A percentile compares a stretch with the other conserved stretches of the same genome.
Evolutionary conservation across 441 rosid species (phyloP).

Genomic region (Theobroma grandiflorum): DNA sequence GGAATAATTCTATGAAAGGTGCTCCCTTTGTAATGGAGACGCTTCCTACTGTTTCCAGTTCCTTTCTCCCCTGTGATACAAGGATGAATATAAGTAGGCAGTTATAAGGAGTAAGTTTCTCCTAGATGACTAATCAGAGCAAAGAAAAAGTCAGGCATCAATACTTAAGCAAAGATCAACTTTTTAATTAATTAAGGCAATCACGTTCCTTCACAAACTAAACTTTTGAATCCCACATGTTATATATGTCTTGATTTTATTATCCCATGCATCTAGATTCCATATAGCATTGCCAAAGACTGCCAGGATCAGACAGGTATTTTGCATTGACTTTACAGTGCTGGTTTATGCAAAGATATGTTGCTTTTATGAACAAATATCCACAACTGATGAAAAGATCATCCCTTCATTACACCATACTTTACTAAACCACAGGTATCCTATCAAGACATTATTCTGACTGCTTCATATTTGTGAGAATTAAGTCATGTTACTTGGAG

Average conservation of each 20-base stretch:
- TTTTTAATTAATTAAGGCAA: not conserved
- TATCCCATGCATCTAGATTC: not conserved
- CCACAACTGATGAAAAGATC: not conserved
- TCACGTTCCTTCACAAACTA: not conserved
- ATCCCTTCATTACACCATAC: not conserved
- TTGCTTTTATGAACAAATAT: not conserved
- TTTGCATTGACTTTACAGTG: not conserved
- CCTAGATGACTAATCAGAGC: not conserved
- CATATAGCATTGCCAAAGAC: not conserved
- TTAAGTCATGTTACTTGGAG: not conserved
- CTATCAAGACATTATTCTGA: not conserved
- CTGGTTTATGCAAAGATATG: not conserved
- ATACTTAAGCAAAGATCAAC: not conserved
- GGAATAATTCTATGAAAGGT: slow-evolving; percentile 74
- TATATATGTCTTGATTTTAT: not conserved
- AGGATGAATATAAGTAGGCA: slow-evolving; percentile 17
- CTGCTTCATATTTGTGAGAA: not conserved
- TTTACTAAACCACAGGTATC: not conserved
- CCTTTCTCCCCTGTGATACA: slow-evolving; percentile 71
- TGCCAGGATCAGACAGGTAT: not conserved
- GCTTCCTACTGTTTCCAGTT: slow-evolving; percentile 62
- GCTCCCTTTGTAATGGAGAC: slow-evolving; percentile 67
- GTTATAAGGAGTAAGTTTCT: slow-evolving; percentile 4
- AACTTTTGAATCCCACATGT: not conserved
- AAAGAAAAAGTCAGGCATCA: not conserved